These are phyloP conservation scores for Fraxinus paxiana DNA, from an alignment of 305 asterid species.

Conservation along the genomic window DNA sequence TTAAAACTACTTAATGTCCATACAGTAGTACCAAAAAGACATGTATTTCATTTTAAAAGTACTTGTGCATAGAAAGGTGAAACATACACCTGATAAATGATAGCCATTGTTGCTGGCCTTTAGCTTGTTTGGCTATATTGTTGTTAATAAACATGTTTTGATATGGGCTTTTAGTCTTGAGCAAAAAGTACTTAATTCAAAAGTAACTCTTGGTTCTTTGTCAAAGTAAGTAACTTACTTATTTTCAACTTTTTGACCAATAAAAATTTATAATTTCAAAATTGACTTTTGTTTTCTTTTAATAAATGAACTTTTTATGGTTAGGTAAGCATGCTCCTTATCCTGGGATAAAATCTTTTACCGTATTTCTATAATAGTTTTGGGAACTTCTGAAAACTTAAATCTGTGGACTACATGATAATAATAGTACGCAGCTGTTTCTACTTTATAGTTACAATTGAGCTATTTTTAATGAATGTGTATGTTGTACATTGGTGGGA, in stretches of 20 bases:
- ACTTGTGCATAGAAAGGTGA: not conserved
- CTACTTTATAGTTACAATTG: not conserved
- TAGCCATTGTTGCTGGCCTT: not conserved
- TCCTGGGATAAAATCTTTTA: not conserved
- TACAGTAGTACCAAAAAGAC: not conserved
- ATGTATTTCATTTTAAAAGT: not conserved
- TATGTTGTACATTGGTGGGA: not conserved
- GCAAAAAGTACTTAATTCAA: not conserved
- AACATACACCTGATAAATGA: not conserved
- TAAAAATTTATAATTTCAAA: not conserved
- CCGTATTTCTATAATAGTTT: not conserved
- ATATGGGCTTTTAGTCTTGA: not conserved
- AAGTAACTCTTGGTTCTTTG: not conserved
- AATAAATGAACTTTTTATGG: not conserved
- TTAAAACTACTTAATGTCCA: not conserved
- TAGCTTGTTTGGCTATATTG: not conserved
- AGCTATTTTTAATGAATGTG: not conserved
- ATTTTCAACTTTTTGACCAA: not conserved
- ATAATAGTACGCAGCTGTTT: not conserved
- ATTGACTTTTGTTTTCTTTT: not conserved
- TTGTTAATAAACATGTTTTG: not conserved
- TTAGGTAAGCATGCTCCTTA: not conserved
- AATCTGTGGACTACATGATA: not conserved
- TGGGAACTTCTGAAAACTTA: not conserved
- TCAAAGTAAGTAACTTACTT: not conserved